A percentile compares a stretch with the other conserved stretches of the same genome.
phyloP scores from a whole-genome alignment of 176 grass and related monocot genomes.

The Ampelocalamus luodianensis region DNA sequence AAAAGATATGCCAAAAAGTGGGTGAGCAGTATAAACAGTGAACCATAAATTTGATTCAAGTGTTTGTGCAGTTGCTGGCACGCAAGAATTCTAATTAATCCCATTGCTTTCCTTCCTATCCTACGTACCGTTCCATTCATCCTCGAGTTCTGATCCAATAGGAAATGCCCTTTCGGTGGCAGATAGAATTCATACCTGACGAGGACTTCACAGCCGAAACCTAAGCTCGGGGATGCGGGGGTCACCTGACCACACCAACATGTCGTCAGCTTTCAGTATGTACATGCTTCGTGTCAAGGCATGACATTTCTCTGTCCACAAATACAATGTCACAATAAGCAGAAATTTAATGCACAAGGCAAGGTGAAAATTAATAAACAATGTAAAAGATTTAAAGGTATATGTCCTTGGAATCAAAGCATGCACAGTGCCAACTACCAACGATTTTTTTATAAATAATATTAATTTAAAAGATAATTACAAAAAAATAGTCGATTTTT shows the following conservation, averaged over 20 bases:
- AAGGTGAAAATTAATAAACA: constrained; percentile 41
- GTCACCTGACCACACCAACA: constrained; percentile 46
- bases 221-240: constrained; percentile 50
- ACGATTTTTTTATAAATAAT: too few relatives aligned
- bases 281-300: constrained; percentile 51
- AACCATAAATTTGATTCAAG: constrained; percentile 24
- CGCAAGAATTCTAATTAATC: constrained; percentile 47
- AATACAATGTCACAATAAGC: constrained; percentile 43
- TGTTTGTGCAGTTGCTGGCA: constrained; percentile 48
- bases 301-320: constrained; percentile 39
- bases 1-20: constrained; percentile 4
- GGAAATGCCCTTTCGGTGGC: constrained; percentile 40
- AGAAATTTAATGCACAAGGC: constrained; percentile 29
- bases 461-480: too few relatives aligned
- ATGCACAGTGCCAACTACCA: constrained; percentile 36
- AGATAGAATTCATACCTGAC: constrained; percentile 47
- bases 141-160: constrained; percentile 39
- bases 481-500: too few relatives aligned
- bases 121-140: constrained; percentile 37
- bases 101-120: constrained; percentile 36
- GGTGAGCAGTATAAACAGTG: constrained; percentile 7
- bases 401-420: constrained; percentile 64
- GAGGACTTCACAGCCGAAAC: constrained; percentile 47
- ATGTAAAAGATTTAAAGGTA: constrained; percentile 40
- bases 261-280: constrained; percentile 64